These are phyloP conservation scores for Podila clonocystis DNA, from an alignment of 192 early-diverging fungal genomes.

Conservation along the genomic window DNA sequence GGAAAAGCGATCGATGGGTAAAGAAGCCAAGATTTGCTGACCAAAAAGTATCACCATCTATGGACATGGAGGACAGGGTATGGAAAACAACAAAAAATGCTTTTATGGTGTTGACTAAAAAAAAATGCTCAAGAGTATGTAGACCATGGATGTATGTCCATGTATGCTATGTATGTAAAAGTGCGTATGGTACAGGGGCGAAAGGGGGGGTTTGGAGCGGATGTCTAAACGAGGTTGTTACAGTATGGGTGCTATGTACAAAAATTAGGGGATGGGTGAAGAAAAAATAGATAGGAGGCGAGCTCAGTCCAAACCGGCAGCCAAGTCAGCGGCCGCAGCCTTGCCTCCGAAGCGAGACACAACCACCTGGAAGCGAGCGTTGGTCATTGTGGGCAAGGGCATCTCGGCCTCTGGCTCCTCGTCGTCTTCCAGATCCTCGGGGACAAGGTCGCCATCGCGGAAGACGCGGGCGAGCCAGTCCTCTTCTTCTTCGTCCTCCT, in stretches of 20 bases:
- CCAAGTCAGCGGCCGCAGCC: conserved; percentile 28
- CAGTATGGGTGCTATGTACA: conserved; percentile 10
- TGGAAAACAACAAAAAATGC: too few relatives aligned
- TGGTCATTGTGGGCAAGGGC: not conserved
- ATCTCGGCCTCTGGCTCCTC: not conserved
- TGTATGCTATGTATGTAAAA: too few relatives aligned
- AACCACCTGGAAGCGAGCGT: not conserved
- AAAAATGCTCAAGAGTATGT: too few relatives aligned
- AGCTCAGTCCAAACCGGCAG: conserved; percentile 9
- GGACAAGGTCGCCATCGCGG: not conserved
- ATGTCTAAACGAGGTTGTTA: not conserved
- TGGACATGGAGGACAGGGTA: too few relatives aligned
- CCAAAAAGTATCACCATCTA: too few relatives aligned
- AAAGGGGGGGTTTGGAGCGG: too few relatives aligned
- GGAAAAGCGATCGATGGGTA: too few relatives aligned
- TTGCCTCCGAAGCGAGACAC: conserved; percentile 19
- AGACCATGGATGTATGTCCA: too few relatives aligned
- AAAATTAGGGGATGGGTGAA: not conserved
- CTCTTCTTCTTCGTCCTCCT: not conserved
- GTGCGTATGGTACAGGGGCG: too few relatives aligned
- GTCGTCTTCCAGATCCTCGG: not conserved
- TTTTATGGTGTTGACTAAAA: too few relatives aligned
- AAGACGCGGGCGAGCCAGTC: not conserved
- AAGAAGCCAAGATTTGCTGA: too few relatives aligned
- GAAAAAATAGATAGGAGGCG: not conserved